These are phyloP conservation scores for Amylostereum chailletii DNA, from an alignment of 1,284 basidiomycete species.

Conservation along the genomic window DNA sequence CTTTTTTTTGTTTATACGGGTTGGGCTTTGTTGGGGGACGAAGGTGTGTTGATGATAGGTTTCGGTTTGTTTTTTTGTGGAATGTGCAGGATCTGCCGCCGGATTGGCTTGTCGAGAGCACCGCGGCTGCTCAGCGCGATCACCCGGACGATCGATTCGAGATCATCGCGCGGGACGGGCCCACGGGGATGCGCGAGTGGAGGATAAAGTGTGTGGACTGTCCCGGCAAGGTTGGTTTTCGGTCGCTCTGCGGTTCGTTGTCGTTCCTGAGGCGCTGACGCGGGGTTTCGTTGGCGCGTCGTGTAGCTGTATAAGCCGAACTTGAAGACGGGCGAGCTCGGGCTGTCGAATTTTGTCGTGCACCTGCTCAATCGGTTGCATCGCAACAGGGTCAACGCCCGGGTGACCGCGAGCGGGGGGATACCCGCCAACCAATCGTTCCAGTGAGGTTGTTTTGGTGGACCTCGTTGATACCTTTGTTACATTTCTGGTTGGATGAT, in stretches of 20 bases:
- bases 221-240: constrained; percentile 71
- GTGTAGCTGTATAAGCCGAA: constrained; percentile 75
- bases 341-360: constrained; percentile 86
- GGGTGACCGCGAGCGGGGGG: constrained; percentile 7
- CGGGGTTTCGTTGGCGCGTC: constrained; percentile 3
- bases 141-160: constrained; percentile 84
- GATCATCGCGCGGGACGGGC: constrained; percentile 55
- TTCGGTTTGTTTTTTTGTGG: neutral
- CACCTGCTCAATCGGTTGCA: constrained; percentile 79
- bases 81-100: constrained; percentile 32
- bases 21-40: neutral
- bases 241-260: neutral
- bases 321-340: constrained; percentile 58
- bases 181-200: constrained; percentile 66
- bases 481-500: constrained; percentile 7
- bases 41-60: constrained; percentile 1
- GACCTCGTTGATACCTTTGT: neutral
- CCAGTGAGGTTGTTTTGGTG: neutral
- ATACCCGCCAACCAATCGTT: no score
- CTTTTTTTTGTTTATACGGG: no score
- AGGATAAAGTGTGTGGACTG: constrained; percentile 92
- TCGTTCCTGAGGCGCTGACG: constrained; percentile 12
- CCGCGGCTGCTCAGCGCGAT: constrained; percentile 56
- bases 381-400: constrained; percentile 45
- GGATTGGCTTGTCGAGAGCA: constrained; percentile 60